A percentile compares a stretch with the other conserved stretches of the same genome.
Conservation (phyloP, 1,284 basidiomycete species). For the Lentinus polychrous region DNA sequence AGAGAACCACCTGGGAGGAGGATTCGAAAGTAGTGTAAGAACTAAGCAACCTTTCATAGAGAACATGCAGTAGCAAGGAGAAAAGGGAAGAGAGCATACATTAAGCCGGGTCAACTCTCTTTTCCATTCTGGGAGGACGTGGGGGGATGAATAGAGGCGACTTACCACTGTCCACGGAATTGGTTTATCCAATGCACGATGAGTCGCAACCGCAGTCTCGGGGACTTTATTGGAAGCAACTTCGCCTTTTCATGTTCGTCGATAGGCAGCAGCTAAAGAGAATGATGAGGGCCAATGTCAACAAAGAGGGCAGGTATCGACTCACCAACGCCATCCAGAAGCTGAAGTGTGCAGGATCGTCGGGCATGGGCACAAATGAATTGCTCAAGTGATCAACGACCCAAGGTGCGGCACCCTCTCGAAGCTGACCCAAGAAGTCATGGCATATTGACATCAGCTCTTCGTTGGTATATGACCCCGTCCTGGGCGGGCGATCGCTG, state of each 20-base stretch:
- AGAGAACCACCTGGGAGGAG: conserved; percentile 39
- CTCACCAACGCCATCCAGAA: conserved; percentile 85
- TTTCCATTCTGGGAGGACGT: conserved; percentile 3
- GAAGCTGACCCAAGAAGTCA: conserved; percentile 73
- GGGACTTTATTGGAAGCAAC: conserved; percentile 83
- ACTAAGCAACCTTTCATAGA: conserved; percentile 16
- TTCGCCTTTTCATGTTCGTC: conserved; percentile 92
- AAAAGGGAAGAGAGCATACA: conserved; percentile 4
- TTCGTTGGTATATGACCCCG: conserved; percentile 32
- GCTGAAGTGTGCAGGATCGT: conserved; percentile 63
- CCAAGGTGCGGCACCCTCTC: conserved; percentile 85
- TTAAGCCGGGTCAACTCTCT: not conserved
- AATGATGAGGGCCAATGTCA: not conserved
- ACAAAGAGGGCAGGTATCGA: conserved; percentile 7
- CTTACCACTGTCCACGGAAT: conserved; percentile 62
- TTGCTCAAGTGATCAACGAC: conserved; percentile 80
- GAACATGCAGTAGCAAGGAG: conserved; percentile 3
- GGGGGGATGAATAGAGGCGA: conserved; percentile 9
- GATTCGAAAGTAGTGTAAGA: conserved; percentile 25
- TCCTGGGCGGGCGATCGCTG: conserved; percentile 10
- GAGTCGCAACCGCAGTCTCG: conserved; percentile 72
- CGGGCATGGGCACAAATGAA: conserved; percentile 66
- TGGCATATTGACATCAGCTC: conserved; percentile 75
- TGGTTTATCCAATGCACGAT: conserved; percentile 93
- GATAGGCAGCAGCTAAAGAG: conserved; percentile 73